Evolutionary conservation across 1,139 yeast genomes (phyloP).

Genomic region (Yamadazyma pseudoaaseri): DNA sequence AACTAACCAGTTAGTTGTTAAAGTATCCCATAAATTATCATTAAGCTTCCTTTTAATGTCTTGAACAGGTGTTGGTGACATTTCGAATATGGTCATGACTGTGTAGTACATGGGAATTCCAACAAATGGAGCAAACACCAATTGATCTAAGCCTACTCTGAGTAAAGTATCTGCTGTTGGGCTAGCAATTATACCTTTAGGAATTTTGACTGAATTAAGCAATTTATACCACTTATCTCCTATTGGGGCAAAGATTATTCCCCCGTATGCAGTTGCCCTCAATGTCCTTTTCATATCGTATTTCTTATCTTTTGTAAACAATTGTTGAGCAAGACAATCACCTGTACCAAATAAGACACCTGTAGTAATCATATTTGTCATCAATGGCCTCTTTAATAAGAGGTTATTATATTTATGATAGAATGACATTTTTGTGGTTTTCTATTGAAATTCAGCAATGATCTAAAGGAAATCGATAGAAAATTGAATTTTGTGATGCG

Average conservation of each 20-base stretch:
- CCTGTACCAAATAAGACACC: slow-evolving; percentile 44
- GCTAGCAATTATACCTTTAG: slow-evolving; percentile 2
- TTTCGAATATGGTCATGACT: slow-evolving; percentile 66
- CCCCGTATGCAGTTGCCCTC: slow-evolving; percentile 38
- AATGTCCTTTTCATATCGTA: slow-evolving; percentile 32
- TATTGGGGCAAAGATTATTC: slow-evolving; percentile 41
- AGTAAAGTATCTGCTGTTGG: slow-evolving; percentile 24
- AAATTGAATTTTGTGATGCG: too few relatives aligned
- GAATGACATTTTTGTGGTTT: slow-evolving; percentile 9
- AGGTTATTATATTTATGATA: slow-evolving; percentile 26
- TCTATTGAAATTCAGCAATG: too few relatives aligned
- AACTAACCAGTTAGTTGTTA: slow-evolving; percentile 72
- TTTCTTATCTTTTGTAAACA: slow-evolving; percentile 20
- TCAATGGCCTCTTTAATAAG: slow-evolving; percentile 29
- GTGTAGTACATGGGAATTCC: slow-evolving; percentile 66
- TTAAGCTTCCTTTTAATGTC: slow-evolving; percentile 40
- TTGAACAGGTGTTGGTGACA: slow-evolving; percentile 19
- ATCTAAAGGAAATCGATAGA: too few relatives aligned
- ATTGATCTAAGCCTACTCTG: slow-evolving; percentile 70
- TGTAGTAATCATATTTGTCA: slow-evolving; percentile 39
- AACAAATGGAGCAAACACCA: slow-evolving; percentile 72
- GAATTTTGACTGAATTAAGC: slow-evolving; percentile 20
- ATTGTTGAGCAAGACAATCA: slow-evolving; percentile 38
- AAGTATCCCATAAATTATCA: slow-evolving; percentile 57
- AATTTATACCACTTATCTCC: slow-evolving; percentile 43